phyloP scores from a whole-genome alignment of 805 yeast genomes.

The Candida boleticola region DNA sequence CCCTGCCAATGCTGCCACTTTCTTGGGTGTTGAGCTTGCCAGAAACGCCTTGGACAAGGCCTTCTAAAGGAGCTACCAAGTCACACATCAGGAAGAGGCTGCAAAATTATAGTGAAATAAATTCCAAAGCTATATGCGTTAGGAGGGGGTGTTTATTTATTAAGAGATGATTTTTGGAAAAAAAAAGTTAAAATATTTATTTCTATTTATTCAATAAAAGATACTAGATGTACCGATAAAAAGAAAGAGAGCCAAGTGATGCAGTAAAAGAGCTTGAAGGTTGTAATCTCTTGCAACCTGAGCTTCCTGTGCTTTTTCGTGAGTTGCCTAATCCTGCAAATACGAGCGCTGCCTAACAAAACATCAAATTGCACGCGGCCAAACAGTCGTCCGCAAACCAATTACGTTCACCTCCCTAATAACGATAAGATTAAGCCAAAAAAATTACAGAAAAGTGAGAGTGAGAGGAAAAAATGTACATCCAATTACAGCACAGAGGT shows the following conservation, averaged over 20 bases:
- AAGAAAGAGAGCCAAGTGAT: no score
- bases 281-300: no score
- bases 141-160: no score
- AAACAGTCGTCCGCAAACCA: constrained; percentile 3
- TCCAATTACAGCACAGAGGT: not conserved
- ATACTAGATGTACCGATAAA: not conserved
- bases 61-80: constrained; percentile 21
- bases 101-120: not conserved
- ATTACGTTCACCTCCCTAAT: constrained; percentile 8
- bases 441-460: constrained; percentile 1
- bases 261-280: no score
- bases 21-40: constrained; percentile 90
- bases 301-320: no score
- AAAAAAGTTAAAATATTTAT: not conserved
- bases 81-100: no score
- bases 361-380: not conserved
- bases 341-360: no score
- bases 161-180: no score
- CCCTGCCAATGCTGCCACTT: constrained; percentile 99
- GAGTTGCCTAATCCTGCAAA: no score
- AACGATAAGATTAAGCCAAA: constrained; percentile 6
- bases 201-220: not conserved
- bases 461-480: not conserved
- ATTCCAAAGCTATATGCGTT: no score
- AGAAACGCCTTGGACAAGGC: constrained; percentile 38